Evolutionary conservation across 345 rosid species (phyloP).

Genomic region (Pseudoturritis turrita): DNA sequence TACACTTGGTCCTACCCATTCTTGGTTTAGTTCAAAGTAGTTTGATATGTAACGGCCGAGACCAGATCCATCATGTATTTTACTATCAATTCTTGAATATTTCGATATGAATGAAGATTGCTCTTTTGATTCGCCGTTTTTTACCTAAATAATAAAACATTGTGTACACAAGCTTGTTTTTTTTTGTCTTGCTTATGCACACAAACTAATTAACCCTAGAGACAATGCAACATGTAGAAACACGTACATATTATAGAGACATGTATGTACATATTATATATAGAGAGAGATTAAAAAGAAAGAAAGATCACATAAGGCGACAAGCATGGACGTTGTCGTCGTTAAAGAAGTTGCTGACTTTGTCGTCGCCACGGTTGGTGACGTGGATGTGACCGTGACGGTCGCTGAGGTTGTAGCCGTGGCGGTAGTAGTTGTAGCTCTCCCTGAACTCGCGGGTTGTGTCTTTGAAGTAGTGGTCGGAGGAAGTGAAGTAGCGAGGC

Average conservation of each 20-base stretch:
- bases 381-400: conserved; percentile 69
- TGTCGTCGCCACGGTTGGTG: conserved; percentile 80
- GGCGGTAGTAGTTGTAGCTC: conserved; percentile 80
- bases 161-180: too few relatives aligned
- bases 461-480: conserved; percentile 64
- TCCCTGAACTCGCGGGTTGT: conserved; percentile 75
- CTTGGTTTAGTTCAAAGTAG: too few relatives aligned
- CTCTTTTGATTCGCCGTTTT: too few relatives aligned
- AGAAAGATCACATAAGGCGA: conserved; percentile 57
- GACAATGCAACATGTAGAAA: neutral
- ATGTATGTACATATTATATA: neutral
- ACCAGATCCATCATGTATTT: too few relatives aligned
- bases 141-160: too few relatives aligned
- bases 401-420: conserved; percentile 72
- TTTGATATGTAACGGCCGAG: too few relatives aligned
- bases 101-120: too few relatives aligned
- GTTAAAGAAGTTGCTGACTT: conserved; percentile 87
- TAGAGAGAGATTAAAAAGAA: neutral
- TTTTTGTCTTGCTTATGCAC: neutral
- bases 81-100: too few relatives aligned
- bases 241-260: neutral
- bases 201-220: neutral
- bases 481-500: conserved; percentile 76
- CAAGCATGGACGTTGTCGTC: conserved; percentile 92
- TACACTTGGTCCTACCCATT: too few relatives aligned